A percentile compares a stretch with the other conserved stretches of the same genome.
Conservation (phyloP, 768 basidiomycete species). For the Lactifluus piperatus region DNA sequence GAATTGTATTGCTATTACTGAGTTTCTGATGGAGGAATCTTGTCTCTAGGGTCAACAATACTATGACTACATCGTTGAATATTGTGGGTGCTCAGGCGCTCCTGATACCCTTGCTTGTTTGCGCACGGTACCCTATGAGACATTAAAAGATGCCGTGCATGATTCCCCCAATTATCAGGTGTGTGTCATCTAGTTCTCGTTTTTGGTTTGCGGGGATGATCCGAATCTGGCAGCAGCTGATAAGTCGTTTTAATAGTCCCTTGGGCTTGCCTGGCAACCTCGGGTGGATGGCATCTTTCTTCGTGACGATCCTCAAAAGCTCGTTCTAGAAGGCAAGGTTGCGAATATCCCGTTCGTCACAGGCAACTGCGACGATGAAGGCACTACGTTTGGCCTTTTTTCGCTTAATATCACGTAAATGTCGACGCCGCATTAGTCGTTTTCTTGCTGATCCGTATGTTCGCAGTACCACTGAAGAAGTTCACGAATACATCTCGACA, state of each 20-base stretch:
- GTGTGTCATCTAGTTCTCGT: background rate
- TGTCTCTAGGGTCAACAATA: constrained; percentile 25
- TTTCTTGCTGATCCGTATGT: too few species aligned
- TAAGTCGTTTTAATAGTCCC: constrained; percentile 14
- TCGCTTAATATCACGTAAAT: constrained; percentile 24
- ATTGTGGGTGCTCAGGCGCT: constrained; percentile 30
- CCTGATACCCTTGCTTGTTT: constrained; percentile 31
- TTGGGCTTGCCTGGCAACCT: constrained; percentile 31
- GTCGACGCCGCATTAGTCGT: too few species aligned
- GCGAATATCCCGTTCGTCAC: constrained; percentile 5
- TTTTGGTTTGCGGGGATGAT: background rate
- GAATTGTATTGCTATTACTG: constrained; percentile 20
- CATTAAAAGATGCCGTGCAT: constrained; percentile 28
- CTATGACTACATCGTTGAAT: constrained; percentile 34
- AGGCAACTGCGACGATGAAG: constrained; percentile 28
- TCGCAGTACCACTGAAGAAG: too few species aligned
- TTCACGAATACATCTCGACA: too few species aligned
- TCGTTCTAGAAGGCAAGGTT: constrained; percentile 28
- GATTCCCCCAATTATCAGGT: constrained; percentile 28
- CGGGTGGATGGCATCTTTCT: constrained; percentile 30
- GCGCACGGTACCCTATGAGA: constrained; percentile 28
- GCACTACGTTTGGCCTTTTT: constrained; percentile 20
- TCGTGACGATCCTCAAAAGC: constrained; percentile 1
- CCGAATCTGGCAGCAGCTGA: background rate
- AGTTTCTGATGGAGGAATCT: background rate